phyloP scores from a whole-genome alignment of 164 flowering plant species.

The Macadamia integrifolia region DNA sequence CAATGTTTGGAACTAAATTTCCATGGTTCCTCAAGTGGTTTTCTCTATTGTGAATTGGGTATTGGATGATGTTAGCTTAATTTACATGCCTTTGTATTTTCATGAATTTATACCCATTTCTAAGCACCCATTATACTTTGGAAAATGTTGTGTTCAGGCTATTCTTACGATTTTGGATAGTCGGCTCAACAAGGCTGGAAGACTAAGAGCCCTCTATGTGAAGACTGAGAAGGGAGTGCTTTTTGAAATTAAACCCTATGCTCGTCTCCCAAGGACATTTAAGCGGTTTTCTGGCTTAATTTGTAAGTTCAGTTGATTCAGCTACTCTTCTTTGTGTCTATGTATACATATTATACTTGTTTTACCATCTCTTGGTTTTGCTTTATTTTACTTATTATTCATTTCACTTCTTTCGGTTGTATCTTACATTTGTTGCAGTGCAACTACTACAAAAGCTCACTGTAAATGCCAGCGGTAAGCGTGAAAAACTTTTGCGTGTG shows the following conservation, averaged over 20 bases:
- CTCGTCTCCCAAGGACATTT: conserved; percentile 88
- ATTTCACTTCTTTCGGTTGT: not conserved
- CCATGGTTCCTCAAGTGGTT: too few species aligned
- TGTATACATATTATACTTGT: not conserved
- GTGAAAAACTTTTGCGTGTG: conserved; percentile 76
- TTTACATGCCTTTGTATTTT: not conserved
- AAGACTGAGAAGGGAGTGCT: conserved; percentile 84
- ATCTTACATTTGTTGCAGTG: conserved; percentile 42
- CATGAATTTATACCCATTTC: not conserved
- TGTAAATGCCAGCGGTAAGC: conserved; percentile 58
- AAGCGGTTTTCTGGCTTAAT: conserved; percentile 83
- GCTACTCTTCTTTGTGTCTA: not conserved
- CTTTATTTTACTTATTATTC: not conserved
- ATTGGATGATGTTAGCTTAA: too few species aligned
- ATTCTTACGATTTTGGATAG: conserved; percentile 75
- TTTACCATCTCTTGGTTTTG: not conserved
- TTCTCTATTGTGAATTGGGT: too few species aligned
- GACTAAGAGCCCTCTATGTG: conserved; percentile 69
- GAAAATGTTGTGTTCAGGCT: conserved; percentile 42
- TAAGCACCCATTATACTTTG: not conserved
- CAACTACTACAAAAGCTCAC: conserved; percentile 75
- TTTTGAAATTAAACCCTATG: conserved; percentile 83
- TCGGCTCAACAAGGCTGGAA: conserved; percentile 78
- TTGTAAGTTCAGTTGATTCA: conserved; percentile 50
- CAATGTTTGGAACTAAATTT: too few species aligned